A percentile compares a stretch with the other conserved stretches of the same genome.
Conservation (phyloP, 768 basidiomycete species). For the Udeniomyces megalosporus region DNA sequence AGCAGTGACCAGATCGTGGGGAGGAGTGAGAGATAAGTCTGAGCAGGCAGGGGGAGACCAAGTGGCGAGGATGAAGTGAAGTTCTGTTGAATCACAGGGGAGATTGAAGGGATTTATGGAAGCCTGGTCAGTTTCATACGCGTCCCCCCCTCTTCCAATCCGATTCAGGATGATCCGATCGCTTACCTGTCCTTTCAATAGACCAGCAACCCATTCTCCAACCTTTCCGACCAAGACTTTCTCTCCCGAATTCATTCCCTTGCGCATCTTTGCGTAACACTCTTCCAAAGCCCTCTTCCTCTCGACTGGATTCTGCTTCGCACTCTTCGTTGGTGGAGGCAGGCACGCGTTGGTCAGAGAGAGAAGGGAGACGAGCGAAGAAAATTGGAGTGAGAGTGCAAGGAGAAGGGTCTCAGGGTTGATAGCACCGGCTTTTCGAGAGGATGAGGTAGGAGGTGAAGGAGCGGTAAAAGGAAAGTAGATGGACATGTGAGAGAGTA, state of each 20-base stretch:
- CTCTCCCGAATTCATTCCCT: conserved; percentile 16
- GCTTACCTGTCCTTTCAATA: conserved; percentile 38
- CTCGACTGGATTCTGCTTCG: neutral
- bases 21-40: conserved; percentile 23
- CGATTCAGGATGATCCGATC: no score
- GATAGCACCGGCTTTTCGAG: neutral
- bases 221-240: conserved; percentile 22
- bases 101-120: no score
- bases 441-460: neutral
- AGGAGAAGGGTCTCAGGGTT: conserved; percentile 37
- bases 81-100: neutral
- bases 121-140: no score
- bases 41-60: conserved; percentile 20
- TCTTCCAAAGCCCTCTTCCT: conserved; percentile 6
- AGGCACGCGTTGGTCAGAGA: conserved; percentile 18
- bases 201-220: conserved; percentile 31
- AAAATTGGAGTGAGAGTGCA: conserved; percentile 24
- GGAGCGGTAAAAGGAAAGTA: conserved; percentile 61
- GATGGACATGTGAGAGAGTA: conserved; percentile 57
- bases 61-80: conserved; percentile 11
- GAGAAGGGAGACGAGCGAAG: conserved; percentile 24
- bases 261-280: conserved; percentile 11
- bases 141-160: no score
- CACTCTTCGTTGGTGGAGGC: conserved; percentile 6
- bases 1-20: conserved; percentile 28